Conservation (phyloP, 495 filamentous ascomycete genomes). For the Aspergillus sparsus region DNA sequence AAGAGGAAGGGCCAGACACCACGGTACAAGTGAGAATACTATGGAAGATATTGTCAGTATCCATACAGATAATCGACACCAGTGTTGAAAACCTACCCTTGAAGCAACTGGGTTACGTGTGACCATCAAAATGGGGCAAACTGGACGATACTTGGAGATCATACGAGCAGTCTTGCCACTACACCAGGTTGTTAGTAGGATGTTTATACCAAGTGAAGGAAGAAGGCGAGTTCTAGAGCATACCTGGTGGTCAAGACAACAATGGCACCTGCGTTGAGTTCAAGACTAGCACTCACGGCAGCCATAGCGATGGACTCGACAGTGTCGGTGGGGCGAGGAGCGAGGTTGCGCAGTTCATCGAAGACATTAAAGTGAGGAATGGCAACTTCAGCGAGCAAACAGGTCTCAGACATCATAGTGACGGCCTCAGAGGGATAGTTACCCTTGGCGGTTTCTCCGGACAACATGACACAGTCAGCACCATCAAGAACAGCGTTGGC, state of each 20-base stretch:
- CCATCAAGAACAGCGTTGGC: conserved; percentile 97
- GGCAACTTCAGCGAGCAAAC: conserved; percentile 90
- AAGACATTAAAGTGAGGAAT: conserved; percentile 96
- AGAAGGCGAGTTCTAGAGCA: conserved; percentile 19
- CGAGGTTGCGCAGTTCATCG: conserved; percentile 86
- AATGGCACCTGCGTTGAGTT: conserved; percentile 94
- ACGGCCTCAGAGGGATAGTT: conserved; percentile 91
- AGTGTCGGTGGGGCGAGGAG: conserved; percentile 76
- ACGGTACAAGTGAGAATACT: conserved; percentile 93
- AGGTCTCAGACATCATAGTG: conserved; percentile 96
- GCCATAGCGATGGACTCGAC: conserved; percentile 94
- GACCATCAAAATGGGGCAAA: conserved; percentile 99
- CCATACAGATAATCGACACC: not conserved
- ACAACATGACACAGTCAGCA: conserved; percentile 99
- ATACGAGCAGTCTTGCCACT: conserved; percentile 89
- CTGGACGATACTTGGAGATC: conserved; percentile 95
- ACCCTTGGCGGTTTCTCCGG: conserved; percentile 97
- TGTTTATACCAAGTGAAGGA: conserved; percentile 2
- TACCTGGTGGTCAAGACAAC: conserved; percentile 89
- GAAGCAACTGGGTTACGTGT: conserved; percentile 81
- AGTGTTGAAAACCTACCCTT: conserved; percentile 52
- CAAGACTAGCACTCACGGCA: conserved; percentile 88
- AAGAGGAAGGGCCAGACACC: conserved; percentile 98
- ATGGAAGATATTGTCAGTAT: conserved; percentile 11
- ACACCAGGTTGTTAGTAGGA: conserved; percentile 30